Evolutionary conservation across 169 alveolate genomes (phyloP).

Genomic region (Nephromyces sp.): DNA sequence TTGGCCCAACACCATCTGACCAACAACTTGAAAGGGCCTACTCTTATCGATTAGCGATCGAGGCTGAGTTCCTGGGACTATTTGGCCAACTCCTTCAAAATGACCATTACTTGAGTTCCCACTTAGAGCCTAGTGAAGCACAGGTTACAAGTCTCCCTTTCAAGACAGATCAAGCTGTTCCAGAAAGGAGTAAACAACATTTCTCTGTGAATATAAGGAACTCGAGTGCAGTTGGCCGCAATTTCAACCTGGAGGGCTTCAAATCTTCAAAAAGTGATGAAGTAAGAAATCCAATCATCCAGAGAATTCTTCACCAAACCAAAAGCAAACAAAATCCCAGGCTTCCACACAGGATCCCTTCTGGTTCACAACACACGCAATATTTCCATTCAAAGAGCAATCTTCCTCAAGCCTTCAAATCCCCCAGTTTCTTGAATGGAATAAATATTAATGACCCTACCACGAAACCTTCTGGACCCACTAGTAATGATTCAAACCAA

Average conservation of each 20-base stretch:
- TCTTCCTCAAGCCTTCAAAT: too few species aligned
- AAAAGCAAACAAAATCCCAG: too few species aligned
- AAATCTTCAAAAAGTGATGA: neutral
- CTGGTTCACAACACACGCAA: neutral
- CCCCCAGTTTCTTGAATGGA: too few species aligned
- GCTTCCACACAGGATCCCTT: too few species aligned
- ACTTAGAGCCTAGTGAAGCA: neutral
- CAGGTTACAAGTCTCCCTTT: neutral
- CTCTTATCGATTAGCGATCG: neutral
- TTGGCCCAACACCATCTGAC: too few species aligned
- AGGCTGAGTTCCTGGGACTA: neutral
- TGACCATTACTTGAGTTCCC: too few species aligned
- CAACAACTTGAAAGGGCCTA: neutral
- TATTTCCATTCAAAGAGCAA: neutral
- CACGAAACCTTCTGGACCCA: too few species aligned
- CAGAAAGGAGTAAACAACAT: neutral
- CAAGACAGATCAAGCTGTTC: neutral
- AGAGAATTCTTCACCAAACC: neutral
- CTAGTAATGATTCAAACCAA: too few species aligned
- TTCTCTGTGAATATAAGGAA: neutral
- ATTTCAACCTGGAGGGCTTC: too few species aligned
- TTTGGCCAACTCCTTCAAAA: neutral
- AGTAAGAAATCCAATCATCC: neutral
- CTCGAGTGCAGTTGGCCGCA: too few species aligned
- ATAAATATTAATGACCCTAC: neutral